A percentile compares a stretch with the other conserved stretches of the same genome.
phyloP scores from a whole-genome alignment of 208 protist species.

The Balamuthia mandrillaris region DNA sequence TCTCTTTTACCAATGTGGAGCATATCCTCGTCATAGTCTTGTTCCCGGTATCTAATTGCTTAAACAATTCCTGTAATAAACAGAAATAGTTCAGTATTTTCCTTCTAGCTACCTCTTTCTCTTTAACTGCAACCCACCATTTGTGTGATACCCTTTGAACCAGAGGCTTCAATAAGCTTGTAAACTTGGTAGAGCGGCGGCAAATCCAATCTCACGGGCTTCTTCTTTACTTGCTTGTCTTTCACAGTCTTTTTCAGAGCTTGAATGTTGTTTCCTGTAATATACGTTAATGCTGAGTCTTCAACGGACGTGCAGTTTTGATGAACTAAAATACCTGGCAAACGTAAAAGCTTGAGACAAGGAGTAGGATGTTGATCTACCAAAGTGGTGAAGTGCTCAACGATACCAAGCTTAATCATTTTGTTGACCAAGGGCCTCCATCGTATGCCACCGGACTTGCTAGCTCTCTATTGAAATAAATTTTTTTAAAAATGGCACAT shows the following conservation, averaged over 20 bases:
- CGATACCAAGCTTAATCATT: neutral
- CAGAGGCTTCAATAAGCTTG: neutral
- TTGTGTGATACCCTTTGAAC: neutral
- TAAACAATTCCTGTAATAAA: neutral
- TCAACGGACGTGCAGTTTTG: neutral
- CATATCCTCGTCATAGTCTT: no score
- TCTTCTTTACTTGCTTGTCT: neutral
- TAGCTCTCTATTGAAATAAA: neutral
- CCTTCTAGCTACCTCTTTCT: neutral
- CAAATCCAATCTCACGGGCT: neutral
- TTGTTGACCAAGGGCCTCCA: neutral
- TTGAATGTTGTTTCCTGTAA: neutral
- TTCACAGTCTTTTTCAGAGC: neutral
- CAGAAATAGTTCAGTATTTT: neutral
- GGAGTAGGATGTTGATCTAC: neutral
- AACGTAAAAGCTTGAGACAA: neutral
- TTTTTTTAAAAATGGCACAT: neutral
- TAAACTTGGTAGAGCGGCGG: neutral
- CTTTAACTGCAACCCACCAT: neutral
- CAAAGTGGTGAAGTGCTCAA: neutral
- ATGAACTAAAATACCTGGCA: neutral
- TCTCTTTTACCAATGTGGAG: no score
- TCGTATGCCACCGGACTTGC: neutral
- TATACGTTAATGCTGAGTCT: neutral
- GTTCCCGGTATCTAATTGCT: neutral